phyloP scores from a whole-genome alignment of 352 stramenopile genomes.

The Phytophthora parvispora region DNA sequence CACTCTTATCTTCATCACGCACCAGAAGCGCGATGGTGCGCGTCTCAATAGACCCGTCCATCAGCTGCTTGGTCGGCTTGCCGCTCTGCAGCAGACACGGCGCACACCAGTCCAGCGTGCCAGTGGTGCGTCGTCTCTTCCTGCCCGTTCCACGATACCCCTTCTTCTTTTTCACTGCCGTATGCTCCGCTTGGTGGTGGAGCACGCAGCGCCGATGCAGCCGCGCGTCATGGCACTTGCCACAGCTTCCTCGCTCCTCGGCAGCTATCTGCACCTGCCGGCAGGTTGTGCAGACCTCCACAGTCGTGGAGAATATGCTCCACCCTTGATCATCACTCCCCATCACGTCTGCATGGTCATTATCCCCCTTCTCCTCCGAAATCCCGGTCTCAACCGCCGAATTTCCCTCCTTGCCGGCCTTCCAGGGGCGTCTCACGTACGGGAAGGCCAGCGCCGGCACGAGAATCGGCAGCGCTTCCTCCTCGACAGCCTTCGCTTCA shows the following conservation, averaged over 20 bases:
- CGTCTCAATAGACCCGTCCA: conserved; percentile 41
- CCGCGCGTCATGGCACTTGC: conserved; percentile 33
- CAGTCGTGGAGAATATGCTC: conserved; percentile 44
- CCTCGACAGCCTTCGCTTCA: neutral
- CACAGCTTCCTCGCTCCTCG: conserved; percentile 41
- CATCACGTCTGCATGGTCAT: conserved; percentile 4
- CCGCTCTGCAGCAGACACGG: conserved; percentile 23
- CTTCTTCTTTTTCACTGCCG: conserved; percentile 16
- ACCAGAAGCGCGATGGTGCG: conserved; percentile 56
- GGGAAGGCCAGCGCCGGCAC: conserved; percentile 39
- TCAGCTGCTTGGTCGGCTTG: conserved; percentile 12
- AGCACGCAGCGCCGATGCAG: conserved; percentile 51
- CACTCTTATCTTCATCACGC: conserved; percentile 13
- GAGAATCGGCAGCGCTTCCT: conserved; percentile 22
- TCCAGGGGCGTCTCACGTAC: conserved; percentile 19
- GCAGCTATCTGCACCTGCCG: conserved; percentile 60
- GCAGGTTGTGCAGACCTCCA: conserved; percentile 70
- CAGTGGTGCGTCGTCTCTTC: conserved; percentile 33
- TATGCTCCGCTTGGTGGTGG: conserved; percentile 2
- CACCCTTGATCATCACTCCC: conserved; percentile 24
- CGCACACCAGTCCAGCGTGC: conserved; percentile 28
- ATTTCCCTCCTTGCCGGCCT: conserved; percentile 2
- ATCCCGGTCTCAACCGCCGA: neutral
- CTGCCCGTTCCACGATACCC: conserved; percentile 17
- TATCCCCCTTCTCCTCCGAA: neutral